phyloP scores from a whole-genome alignment of 192 early-diverging fungal genomes.

The Cladochytrium replicatum region DNA sequence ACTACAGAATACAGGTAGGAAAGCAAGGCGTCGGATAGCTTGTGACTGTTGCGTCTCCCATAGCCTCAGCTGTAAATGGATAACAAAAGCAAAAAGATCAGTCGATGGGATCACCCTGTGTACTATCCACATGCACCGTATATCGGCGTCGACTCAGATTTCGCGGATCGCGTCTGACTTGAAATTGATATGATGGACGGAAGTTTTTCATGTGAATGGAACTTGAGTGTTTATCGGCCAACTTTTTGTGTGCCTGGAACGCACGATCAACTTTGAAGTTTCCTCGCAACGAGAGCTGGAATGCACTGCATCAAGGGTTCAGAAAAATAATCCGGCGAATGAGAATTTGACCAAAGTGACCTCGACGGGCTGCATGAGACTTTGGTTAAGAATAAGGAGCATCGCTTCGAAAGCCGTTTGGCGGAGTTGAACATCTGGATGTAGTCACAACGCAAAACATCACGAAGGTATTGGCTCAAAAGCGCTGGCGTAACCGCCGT shows the following conservation, averaged over 20 bases:
- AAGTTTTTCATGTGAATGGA: slow-evolving; percentile 81
- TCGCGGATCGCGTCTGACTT: slow-evolving; percentile 29
- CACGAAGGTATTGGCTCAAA: slow-evolving; percentile 77
- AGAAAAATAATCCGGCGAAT: background rate
- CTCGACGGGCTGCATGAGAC: slow-evolving; percentile 77
- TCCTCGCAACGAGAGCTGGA: slow-evolving; percentile 75
- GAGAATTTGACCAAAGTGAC: slow-evolving; percentile 22
- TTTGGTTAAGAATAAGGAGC: slow-evolving; percentile 74
- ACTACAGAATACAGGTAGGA: slow-evolving; percentile 58
- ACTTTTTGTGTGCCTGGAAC: slow-evolving; percentile 57
- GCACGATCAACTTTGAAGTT: slow-evolving; percentile 65
- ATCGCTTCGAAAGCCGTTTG: slow-evolving; percentile 70
- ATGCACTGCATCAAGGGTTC: slow-evolving; percentile 54
- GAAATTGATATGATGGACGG: slow-evolving; percentile 62
- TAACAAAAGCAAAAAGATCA: background rate
- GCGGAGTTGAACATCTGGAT: slow-evolving; percentile 43
- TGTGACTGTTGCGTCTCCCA: slow-evolving; percentile 3
- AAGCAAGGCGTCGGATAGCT: slow-evolving; percentile 42
- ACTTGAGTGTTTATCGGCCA: slow-evolving; percentile 76
- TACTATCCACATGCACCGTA: slow-evolving; percentile 2
- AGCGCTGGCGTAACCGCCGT: slow-evolving; percentile 80
- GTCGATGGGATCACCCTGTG: background rate
- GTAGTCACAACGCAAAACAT: slow-evolving; percentile 61
- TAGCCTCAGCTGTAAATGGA: slow-evolving; percentile 6
- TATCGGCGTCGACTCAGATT: background rate